A percentile compares a stretch with the other conserved stretches of the same genome.
Conservation (phyloP, 225 moss, liverwort and hornwort genomes). For the Sphagnum tenellum region DNA sequence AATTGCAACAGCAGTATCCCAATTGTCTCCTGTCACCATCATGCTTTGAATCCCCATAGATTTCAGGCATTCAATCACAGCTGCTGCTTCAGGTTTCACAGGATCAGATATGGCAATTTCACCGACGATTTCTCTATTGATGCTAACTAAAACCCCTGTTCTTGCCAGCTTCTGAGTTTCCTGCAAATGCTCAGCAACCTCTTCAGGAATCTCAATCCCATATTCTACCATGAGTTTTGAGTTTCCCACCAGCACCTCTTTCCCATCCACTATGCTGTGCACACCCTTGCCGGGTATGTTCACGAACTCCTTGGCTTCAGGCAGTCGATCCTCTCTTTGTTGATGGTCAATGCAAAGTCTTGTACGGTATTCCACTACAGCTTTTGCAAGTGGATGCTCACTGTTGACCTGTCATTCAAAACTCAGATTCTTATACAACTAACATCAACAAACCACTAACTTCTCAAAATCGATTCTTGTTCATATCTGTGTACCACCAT, state of each 20-base stretch:
- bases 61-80: slow-evolving; percentile 48
- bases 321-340: slow-evolving; percentile 16
- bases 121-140: slow-evolving; percentile 58
- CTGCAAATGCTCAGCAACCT: slow-evolving; percentile 46
- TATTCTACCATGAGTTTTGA: slow-evolving; percentile 50
- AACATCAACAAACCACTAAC: no score
- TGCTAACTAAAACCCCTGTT: slow-evolving; percentile 76
- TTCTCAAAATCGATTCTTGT: no score
- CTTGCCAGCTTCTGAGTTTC: slow-evolving; percentile 58
- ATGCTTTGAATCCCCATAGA: slow-evolving; percentile 70
- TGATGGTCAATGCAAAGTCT: slow-evolving; percentile 22
- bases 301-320: slow-evolving; percentile 44
- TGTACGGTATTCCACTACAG: slow-evolving; percentile 61
- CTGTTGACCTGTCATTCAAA: slow-evolving; percentile 52
- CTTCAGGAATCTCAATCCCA: slow-evolving; percentile 39
- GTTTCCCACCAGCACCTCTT: slow-evolving; percentile 64
- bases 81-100: slow-evolving; percentile 81
- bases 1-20: slow-evolving; percentile 89
- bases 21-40: slow-evolving; percentile 97
- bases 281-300: slow-evolving; percentile 83
- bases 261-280: slow-evolving; percentile 49
- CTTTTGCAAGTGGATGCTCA: slow-evolving; percentile 94
- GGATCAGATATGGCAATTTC: slow-evolving; percentile 82
- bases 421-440: no score
- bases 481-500: no score